Conservation (phyloP, 352 stramenopile species). For the Phytophthora europaea region DNA sequence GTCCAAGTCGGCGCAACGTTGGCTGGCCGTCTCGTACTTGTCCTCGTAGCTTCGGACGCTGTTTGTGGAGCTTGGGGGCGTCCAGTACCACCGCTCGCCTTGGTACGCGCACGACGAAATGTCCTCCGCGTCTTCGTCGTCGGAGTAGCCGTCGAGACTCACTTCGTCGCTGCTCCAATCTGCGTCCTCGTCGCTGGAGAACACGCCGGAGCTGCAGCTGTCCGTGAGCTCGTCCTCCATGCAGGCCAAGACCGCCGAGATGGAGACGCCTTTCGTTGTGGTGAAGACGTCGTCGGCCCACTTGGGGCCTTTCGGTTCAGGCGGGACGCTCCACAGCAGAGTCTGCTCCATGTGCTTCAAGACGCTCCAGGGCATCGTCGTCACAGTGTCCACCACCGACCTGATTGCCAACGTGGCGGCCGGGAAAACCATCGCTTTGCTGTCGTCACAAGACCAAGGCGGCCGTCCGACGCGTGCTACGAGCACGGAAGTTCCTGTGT, state of each 20-base stretch:
- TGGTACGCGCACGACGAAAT: conserved; percentile 21
- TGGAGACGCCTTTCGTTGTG: conserved; percentile 18
- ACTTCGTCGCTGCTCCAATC: conserved; percentile 40
- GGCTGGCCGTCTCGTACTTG: conserved; percentile 33
- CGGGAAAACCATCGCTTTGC: conserved; percentile 26
- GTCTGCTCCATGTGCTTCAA: conserved; percentile 39
- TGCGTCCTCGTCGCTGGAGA: conserved; percentile 35
- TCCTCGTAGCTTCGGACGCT: conserved; percentile 34
- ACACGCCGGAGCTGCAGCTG: conserved; percentile 40
- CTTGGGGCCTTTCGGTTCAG: conserved; percentile 34
- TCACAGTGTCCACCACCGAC: conserved; percentile 24
- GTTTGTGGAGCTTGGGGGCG: conserved; percentile 31
- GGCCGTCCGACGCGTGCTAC: neutral
- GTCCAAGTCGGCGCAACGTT: conserved; percentile 31
- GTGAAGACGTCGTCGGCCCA: conserved; percentile 46
- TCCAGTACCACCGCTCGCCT: conserved; percentile 42
- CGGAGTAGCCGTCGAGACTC: conserved; percentile 29
- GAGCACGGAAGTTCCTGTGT: neutral
- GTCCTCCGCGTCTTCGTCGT: conserved; percentile 16
- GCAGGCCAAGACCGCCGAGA: conserved; percentile 3
- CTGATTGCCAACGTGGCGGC: conserved; percentile 22
- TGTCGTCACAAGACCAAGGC: neutral
- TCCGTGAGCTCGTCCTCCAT: conserved; percentile 38
- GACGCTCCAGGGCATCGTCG: conserved; percentile 30
- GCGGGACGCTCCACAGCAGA: conserved; percentile 36